Evolutionary conservation across 192 early-diverging fungal genomes (phyloP).

Genomic region (Kickxella alabastrina): DNA sequence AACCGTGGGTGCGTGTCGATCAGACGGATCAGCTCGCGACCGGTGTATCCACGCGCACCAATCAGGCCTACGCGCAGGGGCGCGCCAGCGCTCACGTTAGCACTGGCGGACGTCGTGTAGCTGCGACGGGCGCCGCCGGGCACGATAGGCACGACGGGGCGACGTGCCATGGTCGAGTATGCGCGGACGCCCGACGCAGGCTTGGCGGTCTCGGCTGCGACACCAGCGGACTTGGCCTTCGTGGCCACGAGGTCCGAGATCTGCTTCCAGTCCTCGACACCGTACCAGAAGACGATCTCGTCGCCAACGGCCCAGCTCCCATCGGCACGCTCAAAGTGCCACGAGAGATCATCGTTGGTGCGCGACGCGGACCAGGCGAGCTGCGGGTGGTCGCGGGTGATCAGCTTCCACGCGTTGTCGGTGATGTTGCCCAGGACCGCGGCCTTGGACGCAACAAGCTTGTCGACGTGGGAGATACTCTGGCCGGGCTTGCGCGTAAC

Average conservation of each 20-base stretch:
- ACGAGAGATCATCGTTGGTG: conserved; percentile 76
- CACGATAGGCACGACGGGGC: conserved; percentile 3
- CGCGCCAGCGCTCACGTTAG: neutral
- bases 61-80: conserved; percentile 78
- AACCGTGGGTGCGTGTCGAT: conserved; percentile 83
- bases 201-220: conserved; percentile 14
- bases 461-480: conserved; percentile 74
- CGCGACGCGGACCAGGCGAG: conserved; percentile 82
- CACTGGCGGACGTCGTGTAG: conserved; percentile 55
- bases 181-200: conserved; percentile 49
- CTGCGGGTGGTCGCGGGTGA: conserved; percentile 75
- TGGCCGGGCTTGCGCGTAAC: conserved; percentile 55
- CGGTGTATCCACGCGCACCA: conserved; percentile 96
- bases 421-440: conserved; percentile 92
- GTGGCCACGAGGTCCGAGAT: conserved; percentile 64
- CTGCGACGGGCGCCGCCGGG: conserved; percentile 51
- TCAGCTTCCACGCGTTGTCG: conserved; percentile 90
- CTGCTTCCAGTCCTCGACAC: conserved; percentile 76
- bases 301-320: conserved; percentile 66
- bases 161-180: conserved; percentile 56
- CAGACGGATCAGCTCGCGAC: conserved; percentile 88
- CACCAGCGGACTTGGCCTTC: conserved; percentile 7
- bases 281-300: conserved; percentile 92
- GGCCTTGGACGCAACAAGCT: conserved; percentile 82
- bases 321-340: conserved; percentile 95